Percentiles rank a stretch among this genome's conserved stretches.
Evolutionary conservation across 768 basidiomycete genomes (phyloP).

Genomic region (Pulveroboletus frians): DNA sequence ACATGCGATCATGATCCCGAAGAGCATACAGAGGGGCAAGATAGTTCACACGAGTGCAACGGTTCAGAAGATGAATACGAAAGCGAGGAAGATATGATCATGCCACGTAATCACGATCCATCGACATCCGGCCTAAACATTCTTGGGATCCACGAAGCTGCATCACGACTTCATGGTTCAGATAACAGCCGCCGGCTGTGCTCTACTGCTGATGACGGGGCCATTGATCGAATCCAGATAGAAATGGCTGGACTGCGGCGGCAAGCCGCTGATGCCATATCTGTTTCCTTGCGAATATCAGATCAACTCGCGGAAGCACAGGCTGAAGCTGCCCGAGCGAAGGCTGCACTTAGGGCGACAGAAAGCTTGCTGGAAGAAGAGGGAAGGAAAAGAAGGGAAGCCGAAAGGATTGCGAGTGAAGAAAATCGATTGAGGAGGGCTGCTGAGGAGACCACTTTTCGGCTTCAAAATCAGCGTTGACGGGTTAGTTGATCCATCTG

Average conservation of each 20-base stretch:
- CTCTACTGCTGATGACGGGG: slow-evolving; percentile 35
- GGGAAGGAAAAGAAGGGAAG: slow-evolving; percentile 49
- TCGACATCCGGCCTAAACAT: slow-evolving; percentile 36
- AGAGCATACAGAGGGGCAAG: slow-evolving; percentile 36
- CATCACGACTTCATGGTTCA: slow-evolving; percentile 41
- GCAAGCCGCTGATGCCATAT: slow-evolving; percentile 65
- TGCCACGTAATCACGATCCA: slow-evolving; percentile 41
- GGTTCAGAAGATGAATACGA: slow-evolving; percentile 53
- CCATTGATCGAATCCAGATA: slow-evolving; percentile 58
- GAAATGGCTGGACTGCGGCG: slow-evolving; percentile 61
- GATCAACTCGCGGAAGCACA: slow-evolving; percentile 67
- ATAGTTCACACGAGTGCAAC: slow-evolving; percentile 36
- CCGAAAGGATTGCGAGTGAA: slow-evolving; percentile 49
- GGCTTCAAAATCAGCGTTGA: slow-evolving; percentile 25
- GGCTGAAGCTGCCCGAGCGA: slow-evolving; percentile 52
- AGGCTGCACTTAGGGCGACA: slow-evolving; percentile 47
- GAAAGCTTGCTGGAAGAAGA: slow-evolving; percentile 63
- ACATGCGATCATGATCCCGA: slow-evolving; percentile 31
- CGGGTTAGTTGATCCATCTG: background rate
- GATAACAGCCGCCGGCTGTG: slow-evolving; percentile 24
- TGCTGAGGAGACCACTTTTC: slow-evolving; percentile 48
- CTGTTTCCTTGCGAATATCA: slow-evolving; percentile 57
- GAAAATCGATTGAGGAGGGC: slow-evolving; percentile 41
- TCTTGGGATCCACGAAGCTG: slow-evolving; percentile 29
- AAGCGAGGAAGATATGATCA: slow-evolving; percentile 61